Evolutionary conservation across 352 stramenopile genomes (phyloP).

Genomic region (Pythium diclinum): DNA sequence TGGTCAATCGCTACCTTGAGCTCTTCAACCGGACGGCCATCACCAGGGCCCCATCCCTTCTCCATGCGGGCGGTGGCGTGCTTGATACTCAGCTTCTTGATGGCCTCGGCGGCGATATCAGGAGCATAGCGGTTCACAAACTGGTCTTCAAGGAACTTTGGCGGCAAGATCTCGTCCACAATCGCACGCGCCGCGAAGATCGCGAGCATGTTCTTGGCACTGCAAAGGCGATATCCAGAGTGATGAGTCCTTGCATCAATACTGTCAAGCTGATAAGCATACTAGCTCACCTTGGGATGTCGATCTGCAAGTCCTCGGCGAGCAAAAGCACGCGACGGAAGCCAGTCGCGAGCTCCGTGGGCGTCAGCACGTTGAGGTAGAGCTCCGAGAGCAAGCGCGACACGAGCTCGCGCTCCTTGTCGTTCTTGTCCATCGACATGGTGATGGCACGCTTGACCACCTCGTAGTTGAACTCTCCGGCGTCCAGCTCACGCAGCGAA

Average conservation of each 20-base stretch:
- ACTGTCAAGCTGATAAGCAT: not conserved
- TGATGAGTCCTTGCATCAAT: not conserved
- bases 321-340: constrained; percentile 96
- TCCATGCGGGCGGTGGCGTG: constrained; percentile 95
- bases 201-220: constrained; percentile 89
- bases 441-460: constrained; percentile 95
- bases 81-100: constrained; percentile 96
- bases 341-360: constrained; percentile 82
- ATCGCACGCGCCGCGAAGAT: constrained; percentile 97
- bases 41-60: constrained; percentile 96
- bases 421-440: constrained; percentile 93
- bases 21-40: constrained; percentile 88
- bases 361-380: constrained; percentile 87
- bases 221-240: constrained; percentile 7
- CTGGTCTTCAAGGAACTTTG: constrained; percentile 96
- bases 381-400: constrained; percentile 92
- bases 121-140: constrained; percentile 93
- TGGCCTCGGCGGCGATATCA: constrained; percentile 94
- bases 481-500: constrained; percentile 64
- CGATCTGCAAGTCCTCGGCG: constrained; percentile 95
- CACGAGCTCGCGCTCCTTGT: constrained; percentile 91
- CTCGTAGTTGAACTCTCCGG: constrained; percentile 85
- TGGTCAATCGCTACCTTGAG: constrained; percentile 94
- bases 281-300: constrained; percentile 83
- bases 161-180: constrained; percentile 98